phyloP scores from a whole-genome alignment of 768 basidiomycete species.

The Auriscalpium microsporum region DNA sequence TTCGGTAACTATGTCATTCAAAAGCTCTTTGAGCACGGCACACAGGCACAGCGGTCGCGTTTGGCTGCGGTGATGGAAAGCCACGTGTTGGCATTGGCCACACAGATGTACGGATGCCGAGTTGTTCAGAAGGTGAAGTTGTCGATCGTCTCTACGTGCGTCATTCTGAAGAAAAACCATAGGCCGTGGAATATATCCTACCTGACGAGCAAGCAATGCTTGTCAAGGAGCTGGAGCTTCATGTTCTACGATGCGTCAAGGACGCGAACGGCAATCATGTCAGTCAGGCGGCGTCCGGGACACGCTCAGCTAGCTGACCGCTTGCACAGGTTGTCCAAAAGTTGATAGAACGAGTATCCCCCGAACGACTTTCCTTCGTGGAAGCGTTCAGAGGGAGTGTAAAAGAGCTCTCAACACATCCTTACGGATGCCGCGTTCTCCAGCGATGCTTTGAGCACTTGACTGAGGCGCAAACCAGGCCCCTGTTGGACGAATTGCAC shows the following conservation, averaged over 20 bases:
- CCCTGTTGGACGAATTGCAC: conserved; percentile 78
- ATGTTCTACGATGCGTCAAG: conserved; percentile 79
- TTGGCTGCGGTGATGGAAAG: conserved; percentile 71
- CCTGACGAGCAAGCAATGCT: conserved; percentile 72
- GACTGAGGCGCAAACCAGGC: conserved; percentile 54
- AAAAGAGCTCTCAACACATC: conserved; percentile 74
- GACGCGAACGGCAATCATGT: conserved; percentile 95
- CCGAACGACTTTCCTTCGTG: conserved; percentile 72
- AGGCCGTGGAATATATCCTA: conserved; percentile 79
- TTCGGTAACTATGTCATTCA: conserved; percentile 98
- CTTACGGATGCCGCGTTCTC: conserved; percentile 91
- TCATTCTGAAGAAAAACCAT: conserved; percentile 8
- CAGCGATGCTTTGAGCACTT: conserved; percentile 89
- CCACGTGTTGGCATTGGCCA: conserved; percentile 64
- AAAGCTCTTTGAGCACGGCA: conserved; percentile 86
- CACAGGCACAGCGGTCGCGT: conserved; percentile 59
- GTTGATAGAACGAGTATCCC: conserved; percentile 69
- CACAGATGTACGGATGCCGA: conserved; percentile 94
- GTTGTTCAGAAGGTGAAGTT: conserved; percentile 80
- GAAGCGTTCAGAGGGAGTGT: conserved; percentile 70
- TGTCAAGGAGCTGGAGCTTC: conserved; percentile 69
- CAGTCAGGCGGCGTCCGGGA: conserved; percentile 19
- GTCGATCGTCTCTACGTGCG: not conserved
- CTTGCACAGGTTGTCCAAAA: conserved; percentile 71
- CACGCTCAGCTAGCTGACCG: conserved; percentile 2